Base-by-base conservation (phyloP, 768 basidiomycete genomes). In the Pleurotus tuber-regium region DNA sequence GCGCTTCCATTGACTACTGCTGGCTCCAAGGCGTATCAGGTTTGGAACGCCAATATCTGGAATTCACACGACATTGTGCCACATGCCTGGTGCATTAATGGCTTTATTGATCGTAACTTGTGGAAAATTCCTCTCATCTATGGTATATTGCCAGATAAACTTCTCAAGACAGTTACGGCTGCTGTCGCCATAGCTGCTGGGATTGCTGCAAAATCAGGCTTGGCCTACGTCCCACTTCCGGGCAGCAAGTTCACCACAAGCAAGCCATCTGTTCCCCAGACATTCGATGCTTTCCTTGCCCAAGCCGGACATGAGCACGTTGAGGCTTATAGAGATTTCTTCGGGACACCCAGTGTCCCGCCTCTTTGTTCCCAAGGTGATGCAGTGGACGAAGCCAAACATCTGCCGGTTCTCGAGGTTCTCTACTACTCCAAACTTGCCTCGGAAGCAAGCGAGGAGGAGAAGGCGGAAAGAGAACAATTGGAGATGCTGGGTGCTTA, bases 31-130 rank as follows among this genome's bases (percentile, higher is more conserved):
- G 4, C 40, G 1, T 51, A 51, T 18, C 21, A 51, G 5, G 21
- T 24, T n/a, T 51, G 50, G 50, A 51, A 51, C 23, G 24, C 18
- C 10, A 38, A 42, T 11, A 11, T 51, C n/a, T 28, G 30, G 12
- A 51, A 51, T 7, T 12, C 39, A 2, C 33, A 41, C 18, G 50
- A 51, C 14, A 43, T 51, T 31, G 50, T 51, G 8, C 36, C 50
- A 1, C 50, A 51, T 23, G 50, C 50, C 4, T 51, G 50, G 50
- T 23, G 36, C 25, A 42, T 21, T 18, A 39, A 19, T 16, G 24
- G 29, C 4, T 28, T 38, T 14, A 3, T 16, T 2, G 30, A 31
- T 24, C 41, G 26, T 9, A 19, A 14, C 18, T 30, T 48, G 14
- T 6, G 12, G 4, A 19, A 33, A 8, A 48, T 48, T 31, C 14